phyloP scores from a whole-genome alignment of 2,329 filamentous ascomycete species.

The Colletotrichum kahawae region DNA sequence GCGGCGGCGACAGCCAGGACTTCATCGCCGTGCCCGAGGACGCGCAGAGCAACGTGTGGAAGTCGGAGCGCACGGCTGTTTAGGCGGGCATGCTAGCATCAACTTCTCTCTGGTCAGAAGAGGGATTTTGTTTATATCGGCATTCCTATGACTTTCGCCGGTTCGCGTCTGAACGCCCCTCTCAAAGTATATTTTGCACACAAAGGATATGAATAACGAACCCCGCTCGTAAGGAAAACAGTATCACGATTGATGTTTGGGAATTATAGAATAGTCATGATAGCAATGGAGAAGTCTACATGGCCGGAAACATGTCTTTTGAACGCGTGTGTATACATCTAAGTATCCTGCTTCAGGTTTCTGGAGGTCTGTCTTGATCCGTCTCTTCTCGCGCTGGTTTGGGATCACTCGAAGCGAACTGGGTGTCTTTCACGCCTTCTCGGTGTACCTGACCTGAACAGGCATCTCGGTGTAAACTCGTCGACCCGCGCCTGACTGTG shows the following conservation, averaged over 20 bases:
- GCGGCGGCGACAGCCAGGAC: constrained; percentile 44
- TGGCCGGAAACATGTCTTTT: not conserved
- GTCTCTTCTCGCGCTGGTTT: too few species aligned
- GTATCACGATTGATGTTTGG: not conserved
- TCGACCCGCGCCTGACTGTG: not conserved
- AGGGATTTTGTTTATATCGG: not conserved
- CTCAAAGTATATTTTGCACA: not conserved
- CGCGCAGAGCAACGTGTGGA: constrained; percentile 50
- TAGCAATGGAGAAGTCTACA: not conserved
- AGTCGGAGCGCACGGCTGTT: not conserved
- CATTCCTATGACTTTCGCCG: not conserved
- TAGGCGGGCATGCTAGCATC: not conserved
- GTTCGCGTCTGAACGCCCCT: not conserved
- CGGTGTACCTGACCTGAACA: fast-evolving
- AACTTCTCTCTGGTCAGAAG: not conserved
- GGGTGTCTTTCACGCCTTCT: not conserved
- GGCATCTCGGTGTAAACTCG: not conserved
- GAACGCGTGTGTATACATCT: not conserved
- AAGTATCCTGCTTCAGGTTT: not conserved
- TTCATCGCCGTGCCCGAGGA: constrained; percentile 58
- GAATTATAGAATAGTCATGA: not conserved
- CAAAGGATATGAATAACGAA: constrained; percentile 10
- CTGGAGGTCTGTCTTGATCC: too few species aligned
- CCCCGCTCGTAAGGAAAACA: not conserved
- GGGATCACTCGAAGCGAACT: fast-evolving